Conservation (phyloP, 169 alveolate genomes). For the Cryptosporidium canis region DNA sequence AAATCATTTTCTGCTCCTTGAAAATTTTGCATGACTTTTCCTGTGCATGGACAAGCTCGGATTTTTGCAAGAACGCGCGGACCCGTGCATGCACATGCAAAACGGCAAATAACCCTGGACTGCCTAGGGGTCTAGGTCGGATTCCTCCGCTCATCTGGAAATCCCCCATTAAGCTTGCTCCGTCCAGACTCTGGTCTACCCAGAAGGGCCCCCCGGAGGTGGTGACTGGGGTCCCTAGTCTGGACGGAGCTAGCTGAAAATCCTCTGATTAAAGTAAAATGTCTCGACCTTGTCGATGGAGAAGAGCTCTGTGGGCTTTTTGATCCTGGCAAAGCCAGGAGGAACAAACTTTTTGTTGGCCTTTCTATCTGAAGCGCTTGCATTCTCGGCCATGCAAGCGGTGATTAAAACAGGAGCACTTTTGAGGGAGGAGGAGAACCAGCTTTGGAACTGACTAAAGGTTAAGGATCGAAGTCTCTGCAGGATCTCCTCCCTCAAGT, state of each 20-base stretch:
- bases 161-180: no score
- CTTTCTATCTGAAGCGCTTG: background rate
- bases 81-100: background rate
- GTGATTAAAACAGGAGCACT: conserved; percentile 30
- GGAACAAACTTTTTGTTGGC: conserved; percentile 21
- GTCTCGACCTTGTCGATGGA: conserved; percentile 8
- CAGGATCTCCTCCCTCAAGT: background rate
- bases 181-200: no score
- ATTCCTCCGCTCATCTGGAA: no score
- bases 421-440: conserved; percentile 30
- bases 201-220: no score
- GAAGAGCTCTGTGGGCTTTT: background rate
- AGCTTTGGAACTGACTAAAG: conserved; percentile 4
- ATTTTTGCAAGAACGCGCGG: background rate
- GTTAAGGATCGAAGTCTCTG: background rate
- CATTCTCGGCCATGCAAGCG: conserved; percentile 6
- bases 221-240: no score
- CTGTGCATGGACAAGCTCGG: no score
- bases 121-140: background rate
- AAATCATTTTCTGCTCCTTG: background rate
- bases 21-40: no score
- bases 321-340: conserved; percentile 5
- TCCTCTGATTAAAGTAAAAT: background rate
- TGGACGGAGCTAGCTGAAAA: conserved; percentile 13
- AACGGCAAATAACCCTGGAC: background rate